These are phyloP conservation scores for Ottelia alismoides DNA, from an alignment of 106 monocot genomes.

Conservation along the genomic window DNA sequence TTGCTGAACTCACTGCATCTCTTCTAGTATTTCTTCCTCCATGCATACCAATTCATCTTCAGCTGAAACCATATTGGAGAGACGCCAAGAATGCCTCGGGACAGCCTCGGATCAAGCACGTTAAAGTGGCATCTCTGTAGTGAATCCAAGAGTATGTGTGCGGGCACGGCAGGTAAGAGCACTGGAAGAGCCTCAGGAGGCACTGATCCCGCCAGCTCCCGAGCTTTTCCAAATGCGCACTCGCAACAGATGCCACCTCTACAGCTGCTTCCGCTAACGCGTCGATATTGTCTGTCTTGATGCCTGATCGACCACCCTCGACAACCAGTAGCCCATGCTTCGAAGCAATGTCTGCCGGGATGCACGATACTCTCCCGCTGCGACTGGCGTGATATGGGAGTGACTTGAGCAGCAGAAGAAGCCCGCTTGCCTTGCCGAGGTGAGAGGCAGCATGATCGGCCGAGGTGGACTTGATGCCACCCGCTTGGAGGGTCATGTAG, in stretches of 20 bases:
- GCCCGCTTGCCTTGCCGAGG: constrained; percentile 83
- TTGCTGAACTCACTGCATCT: too few relatives aligned
- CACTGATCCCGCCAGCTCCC: constrained; percentile 38
- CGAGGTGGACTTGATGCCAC: constrained; percentile 50
- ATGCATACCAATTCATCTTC: constrained; percentile 81
- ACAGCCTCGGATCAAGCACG: constrained; percentile 84
- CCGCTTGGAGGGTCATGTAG: constrained; percentile 79
- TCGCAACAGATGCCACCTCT: constrained; percentile 61
- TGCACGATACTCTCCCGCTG: constrained; percentile 39
- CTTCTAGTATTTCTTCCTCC: constrained; percentile 61
- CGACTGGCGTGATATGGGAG: constrained; percentile 61
- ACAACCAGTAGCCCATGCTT: constrained; percentile 46
- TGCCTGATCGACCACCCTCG: constrained; percentile 23
- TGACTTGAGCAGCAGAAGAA: constrained; percentile 69
- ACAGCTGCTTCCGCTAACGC: constrained; percentile 51
- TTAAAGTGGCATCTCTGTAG: constrained; percentile 41
- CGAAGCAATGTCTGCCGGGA: constrained; percentile 59
- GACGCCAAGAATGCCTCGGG: constrained; percentile 49
- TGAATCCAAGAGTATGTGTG: constrained; percentile 63
- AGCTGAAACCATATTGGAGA: constrained; percentile 89
- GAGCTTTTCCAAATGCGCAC: constrained; percentile 57
- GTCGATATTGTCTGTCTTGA: constrained; percentile 44
- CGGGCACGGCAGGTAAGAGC: constrained; percentile 74
- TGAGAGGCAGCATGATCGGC: constrained; percentile 96
- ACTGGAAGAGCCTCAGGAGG: constrained; percentile 43